Percentiles rank a stretch among this genome's conserved stretches.
Conservation (phyloP, 164 flowering plant species). For the Chimonanthus praecox region DNA sequence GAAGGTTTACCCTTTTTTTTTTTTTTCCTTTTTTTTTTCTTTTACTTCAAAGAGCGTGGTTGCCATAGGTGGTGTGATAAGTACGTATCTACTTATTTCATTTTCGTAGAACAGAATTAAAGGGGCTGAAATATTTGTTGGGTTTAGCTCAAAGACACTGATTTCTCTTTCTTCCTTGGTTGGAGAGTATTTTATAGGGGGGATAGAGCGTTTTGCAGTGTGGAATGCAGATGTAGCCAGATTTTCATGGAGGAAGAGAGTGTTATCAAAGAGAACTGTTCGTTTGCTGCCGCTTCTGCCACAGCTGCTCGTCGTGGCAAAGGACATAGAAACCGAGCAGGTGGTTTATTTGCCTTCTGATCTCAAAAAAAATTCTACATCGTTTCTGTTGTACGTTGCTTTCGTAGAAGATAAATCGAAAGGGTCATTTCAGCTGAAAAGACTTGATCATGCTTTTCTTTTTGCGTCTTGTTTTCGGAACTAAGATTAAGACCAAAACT, state of each 20-base stretch:
- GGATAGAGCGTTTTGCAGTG: constrained; percentile 68
- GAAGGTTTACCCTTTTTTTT: no score
- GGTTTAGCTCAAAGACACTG: neutral
- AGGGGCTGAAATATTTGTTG: neutral
- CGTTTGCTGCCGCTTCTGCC: constrained; percentile 30
- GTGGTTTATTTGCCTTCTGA: constrained; percentile 22
- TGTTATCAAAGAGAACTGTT: constrained; percentile 29
- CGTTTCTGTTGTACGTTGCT: neutral
- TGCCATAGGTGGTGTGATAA: neutral
- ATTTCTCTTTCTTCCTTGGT: neutral
- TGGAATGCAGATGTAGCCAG: constrained; percentile 73
- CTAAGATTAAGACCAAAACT: no score
- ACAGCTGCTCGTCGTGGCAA: constrained; percentile 25
- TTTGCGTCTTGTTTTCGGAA: no score
- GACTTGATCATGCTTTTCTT: no score
- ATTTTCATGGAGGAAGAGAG: constrained; percentile 64
- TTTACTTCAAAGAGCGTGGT: neutral
- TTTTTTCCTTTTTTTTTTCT: no score
- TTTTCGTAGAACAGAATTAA: neutral
- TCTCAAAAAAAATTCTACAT: neutral
- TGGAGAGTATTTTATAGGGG: constrained; percentile 31
- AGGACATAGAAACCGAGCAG: constrained; percentile 24
- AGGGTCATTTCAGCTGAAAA: no score
- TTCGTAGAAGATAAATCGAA: neutral
- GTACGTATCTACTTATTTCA: no score